Evolutionary conservation across 2,329 filamentous ascomycete genomes (phyloP), one percentile per base, ranked within the genome.

Genomic region (Sporothrix brunneoviolacea): DNA sequence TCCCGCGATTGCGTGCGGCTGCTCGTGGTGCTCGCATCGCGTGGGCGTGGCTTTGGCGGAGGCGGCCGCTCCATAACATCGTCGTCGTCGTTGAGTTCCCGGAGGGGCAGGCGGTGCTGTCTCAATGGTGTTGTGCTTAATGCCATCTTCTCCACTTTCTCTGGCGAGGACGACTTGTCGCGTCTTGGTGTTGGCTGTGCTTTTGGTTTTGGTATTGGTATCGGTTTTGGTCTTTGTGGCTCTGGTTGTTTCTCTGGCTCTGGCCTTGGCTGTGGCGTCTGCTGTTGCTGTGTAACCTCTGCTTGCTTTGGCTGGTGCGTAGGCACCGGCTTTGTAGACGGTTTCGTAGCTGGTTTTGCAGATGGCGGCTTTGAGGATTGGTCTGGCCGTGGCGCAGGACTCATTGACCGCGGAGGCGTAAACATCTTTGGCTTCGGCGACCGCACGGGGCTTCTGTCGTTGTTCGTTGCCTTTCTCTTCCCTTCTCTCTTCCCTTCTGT

Each of bases 341-440:
- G 28, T 6, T 42, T 36, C 7, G n/a, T 37, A 12, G 27, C 16
- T 21, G 39, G 15, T 18, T 15, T 36, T 18, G 37, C 24, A 28
- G 24, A 5, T 10, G 10, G 24, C 12, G 18, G 36, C 18, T 18
- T 39, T 27, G 5, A 13, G 18, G 6, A 13, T 19, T 4, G 19
- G 9, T 49, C 27, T 8, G 41, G 18, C 24, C 33, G 16, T 12
- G 13, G 32, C 27, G 9, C 10, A 21, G 63, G 63, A 22, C 60
- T 64, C 39, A 58, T 49, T 24, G 58, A 52, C 50, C 62, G 61
- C 13, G 65, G 60, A 3, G 68, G 64, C 9, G 65, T 70, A 38
- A 62, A 52, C 13, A 63, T 55, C 42, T 60, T 64, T 2, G 44
- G 22, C 35, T 36, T 43, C 10, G 32, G 39, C 48, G n/a, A 27